phyloP scores from a whole-genome alignment of 2,329 filamentous ascomycete genomes.

The Lasiodiplodia sp. region DNA sequence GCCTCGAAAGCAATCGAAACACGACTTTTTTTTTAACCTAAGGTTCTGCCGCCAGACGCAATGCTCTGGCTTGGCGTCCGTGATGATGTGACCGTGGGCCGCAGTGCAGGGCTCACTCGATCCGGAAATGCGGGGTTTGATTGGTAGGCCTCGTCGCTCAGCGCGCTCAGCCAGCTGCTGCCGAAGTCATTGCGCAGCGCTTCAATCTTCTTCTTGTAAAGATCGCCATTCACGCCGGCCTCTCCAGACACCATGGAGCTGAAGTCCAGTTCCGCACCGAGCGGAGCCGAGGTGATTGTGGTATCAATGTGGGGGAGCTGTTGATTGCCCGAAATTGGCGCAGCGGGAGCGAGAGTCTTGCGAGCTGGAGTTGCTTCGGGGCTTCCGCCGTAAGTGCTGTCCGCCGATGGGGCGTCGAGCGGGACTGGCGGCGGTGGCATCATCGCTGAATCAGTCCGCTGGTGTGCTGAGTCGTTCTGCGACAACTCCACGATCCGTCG shows the following conservation, averaged over 20 bases:
- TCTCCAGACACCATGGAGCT: slow-evolving; percentile 46
- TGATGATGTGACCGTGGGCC: slow-evolving; percentile 38
- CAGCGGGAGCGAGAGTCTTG: slow-evolving; percentile 20
- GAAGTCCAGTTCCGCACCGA: slow-evolving; percentile 29
- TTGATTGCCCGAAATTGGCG: slow-evolving; percentile 17
- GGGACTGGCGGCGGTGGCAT: slow-evolving; percentile 23
- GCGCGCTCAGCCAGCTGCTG: slow-evolving; percentile 83
- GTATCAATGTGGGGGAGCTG: slow-evolving; percentile 33
- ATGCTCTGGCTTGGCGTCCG: slow-evolving; percentile 50
- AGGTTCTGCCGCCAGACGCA: slow-evolving; percentile 47
- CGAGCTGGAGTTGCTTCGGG: slow-evolving; percentile 38
- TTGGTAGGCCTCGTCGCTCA: slow-evolving; percentile 74
- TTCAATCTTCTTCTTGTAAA: slow-evolving; percentile 89
- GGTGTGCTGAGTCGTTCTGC: slow-evolving; percentile 44
- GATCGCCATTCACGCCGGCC: slow-evolving; percentile 74
- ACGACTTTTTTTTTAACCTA: slow-evolving; percentile 41
- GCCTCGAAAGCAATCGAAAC: slow-evolving; percentile 22
- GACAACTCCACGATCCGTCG: slow-evolving; percentile 66
- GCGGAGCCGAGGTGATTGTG: slow-evolving; percentile 38
- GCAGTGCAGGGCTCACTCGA: slow-evolving; percentile 38
- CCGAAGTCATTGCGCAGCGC: slow-evolving; percentile 84
- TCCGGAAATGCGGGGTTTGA: slow-evolving; percentile 25
- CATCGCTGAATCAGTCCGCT: slow-evolving; percentile 27
- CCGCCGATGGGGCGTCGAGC: slow-evolving; percentile 5
- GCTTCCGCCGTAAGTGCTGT: slow-evolving; percentile 37